These are phyloP conservation scores for Erodium moschatum DNA, from an alignment of 441 rosid genomes.

Conservation along the genomic window DNA sequence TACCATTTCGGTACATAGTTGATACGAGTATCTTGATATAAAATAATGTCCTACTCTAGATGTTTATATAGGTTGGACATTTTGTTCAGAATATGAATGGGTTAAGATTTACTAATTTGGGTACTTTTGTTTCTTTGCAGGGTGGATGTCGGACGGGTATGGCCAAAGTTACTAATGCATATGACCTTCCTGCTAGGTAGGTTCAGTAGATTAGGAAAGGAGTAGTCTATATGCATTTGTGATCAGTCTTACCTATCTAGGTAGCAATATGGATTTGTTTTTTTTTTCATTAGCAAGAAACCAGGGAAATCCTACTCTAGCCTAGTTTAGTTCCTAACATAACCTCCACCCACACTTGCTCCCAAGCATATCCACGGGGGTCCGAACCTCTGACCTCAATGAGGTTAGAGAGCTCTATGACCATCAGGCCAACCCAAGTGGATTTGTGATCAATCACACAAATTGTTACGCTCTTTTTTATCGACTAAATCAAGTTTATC, in stretches of 20 bases:
- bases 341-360: too few species aligned
- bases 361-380: too few species aligned
- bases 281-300: too few species aligned
- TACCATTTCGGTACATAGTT: not conserved
- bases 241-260: conserved; percentile 6
- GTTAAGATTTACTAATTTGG: not conserved
- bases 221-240: too few species aligned
- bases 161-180: conserved; percentile 95
- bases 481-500: too few species aligned
- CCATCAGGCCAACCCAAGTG: too few species aligned
- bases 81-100: not conserved
- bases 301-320: too few species aligned
- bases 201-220: conserved; percentile 17
- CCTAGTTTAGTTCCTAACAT: too few species aligned
- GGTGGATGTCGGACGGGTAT: conserved; percentile 98
- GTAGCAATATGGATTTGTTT: not conserved
- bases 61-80: not conserved
- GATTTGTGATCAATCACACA: not conserved
- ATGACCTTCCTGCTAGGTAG: conserved; percentile 95
- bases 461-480: not conserved
- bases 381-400: too few species aligned
- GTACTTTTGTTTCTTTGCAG: conserved; percentile 37
- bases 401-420: too few species aligned
- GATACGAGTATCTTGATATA: not conserved
- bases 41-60: not conserved